phyloP scores from a whole-genome alignment of 129 eudicot genomes.

The Centaurea solstitialis region DNA sequence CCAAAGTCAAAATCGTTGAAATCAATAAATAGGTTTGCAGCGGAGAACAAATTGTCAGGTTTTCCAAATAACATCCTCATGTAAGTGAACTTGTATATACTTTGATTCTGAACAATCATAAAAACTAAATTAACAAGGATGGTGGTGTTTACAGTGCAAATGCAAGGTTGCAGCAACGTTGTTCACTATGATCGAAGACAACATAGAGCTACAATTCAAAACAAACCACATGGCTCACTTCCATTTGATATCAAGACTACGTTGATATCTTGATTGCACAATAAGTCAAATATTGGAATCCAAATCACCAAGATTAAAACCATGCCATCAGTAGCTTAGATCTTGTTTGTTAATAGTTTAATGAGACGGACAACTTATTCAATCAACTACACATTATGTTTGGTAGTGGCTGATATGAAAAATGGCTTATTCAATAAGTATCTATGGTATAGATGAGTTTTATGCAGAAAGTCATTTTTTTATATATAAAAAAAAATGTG shows the following conservation, averaged over 20 bases:
- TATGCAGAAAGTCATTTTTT: too few species aligned
- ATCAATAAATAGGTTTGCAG: constrained; percentile 67
- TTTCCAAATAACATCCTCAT: constrained; percentile 73
- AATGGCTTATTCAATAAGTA: too few species aligned
- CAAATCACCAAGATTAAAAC: too few species aligned
- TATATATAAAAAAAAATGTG: too few species aligned
- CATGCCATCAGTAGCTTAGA: constrained; percentile 56
- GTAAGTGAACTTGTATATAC: constrained; percentile 39
- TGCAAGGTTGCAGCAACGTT: constrained; percentile 91
- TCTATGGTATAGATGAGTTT: too few species aligned
- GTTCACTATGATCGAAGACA: constrained; percentile 65
- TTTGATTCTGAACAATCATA: background rate
- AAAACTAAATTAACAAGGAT: background rate
- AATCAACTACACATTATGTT: too few species aligned
- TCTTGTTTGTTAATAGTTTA: too few species aligned
- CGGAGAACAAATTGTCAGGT: constrained; percentile 49
- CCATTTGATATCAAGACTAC: constrained; percentile 29
- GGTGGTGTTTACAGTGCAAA: constrained; percentile 51
- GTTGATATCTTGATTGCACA: too few species aligned
- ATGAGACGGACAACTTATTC: background rate
- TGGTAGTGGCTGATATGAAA: too few species aligned
- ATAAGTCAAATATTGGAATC: too few species aligned
- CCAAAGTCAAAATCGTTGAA: constrained; percentile 66
- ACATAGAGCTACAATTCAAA: constrained; percentile 78
- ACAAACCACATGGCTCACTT: constrained; percentile 87